Conservation (phyloP, 208 protist genomes). For the Crithidia bombi region DNA sequence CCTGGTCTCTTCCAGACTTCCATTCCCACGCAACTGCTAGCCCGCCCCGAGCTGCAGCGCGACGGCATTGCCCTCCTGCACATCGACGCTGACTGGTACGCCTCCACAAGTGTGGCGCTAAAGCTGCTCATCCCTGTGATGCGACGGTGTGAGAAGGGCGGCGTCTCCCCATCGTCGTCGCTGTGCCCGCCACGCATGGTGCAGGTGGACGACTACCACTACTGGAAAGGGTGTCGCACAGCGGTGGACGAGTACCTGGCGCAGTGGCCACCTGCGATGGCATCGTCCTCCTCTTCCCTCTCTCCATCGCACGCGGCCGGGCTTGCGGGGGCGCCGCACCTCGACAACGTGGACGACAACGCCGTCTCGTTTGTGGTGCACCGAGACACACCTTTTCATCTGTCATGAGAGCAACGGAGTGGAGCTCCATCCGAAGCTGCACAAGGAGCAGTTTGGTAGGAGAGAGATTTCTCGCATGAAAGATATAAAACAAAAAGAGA, state of each 20-base stretch:
- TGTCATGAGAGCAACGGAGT: neutral
- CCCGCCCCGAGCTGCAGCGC: slow-evolving; percentile 19
- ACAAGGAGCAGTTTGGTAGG: too few species aligned
- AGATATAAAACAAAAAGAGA: neutral
- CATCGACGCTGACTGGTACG: slow-evolving; percentile 85
- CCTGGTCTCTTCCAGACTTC: slow-evolving; percentile 59
- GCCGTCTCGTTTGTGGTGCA: slow-evolving; percentile 56
- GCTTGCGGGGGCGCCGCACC: neutral
- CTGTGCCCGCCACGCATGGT: slow-evolving; percentile 35
- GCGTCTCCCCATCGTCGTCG: neutral
- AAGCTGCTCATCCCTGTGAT: slow-evolving; percentile 46
- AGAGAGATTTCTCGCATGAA: too few species aligned
- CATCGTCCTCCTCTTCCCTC: neutral
- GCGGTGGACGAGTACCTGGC: slow-evolving; percentile 66
- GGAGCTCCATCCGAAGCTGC: too few species aligned
- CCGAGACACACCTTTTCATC: slow-evolving; percentile 4
- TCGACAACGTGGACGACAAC: slow-evolving; percentile 60
- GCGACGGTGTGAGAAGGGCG: neutral
- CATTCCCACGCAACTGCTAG: slow-evolving; percentile 49
- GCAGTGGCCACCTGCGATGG: slow-evolving; percentile 2
- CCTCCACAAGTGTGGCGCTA: slow-evolving; percentile 60
- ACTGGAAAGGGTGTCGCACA: slow-evolving; percentile 66
- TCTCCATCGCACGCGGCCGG: too few species aligned
- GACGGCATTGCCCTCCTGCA: slow-evolving; percentile 65
- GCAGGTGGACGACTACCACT: slow-evolving; percentile 87